Evolutionary conservation across 192 early-diverging fungal species (phyloP).

Genomic region (Bifiguratus adelaidae): DNA sequence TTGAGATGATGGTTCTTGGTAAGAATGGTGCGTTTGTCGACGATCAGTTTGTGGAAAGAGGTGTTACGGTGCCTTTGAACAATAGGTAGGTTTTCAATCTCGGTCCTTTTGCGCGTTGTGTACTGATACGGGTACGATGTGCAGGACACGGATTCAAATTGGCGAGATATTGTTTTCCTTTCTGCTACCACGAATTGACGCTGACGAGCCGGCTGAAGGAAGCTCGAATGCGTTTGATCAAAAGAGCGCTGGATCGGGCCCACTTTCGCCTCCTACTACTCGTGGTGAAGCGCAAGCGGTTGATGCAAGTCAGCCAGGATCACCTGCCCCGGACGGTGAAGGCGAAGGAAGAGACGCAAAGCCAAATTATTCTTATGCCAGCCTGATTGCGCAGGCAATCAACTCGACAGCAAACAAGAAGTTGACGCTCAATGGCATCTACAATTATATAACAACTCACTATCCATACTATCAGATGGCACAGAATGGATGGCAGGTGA

Average conservation of each 20-base stretch:
- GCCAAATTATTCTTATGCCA: conserved; percentile 82
- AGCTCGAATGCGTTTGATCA: conserved; percentile 10
- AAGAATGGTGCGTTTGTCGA: conserved; percentile 89
- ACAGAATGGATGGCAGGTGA: conserved; percentile 87
- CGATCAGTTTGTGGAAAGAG: conserved; percentile 63
- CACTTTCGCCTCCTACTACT: neutral
- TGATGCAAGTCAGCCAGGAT: neutral
- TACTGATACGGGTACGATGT: no score
- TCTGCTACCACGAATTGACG: conserved; percentile 52
- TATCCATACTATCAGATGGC: conserved; percentile 85
- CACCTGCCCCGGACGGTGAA: neutral
- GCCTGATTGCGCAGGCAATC: conserved; percentile 86
- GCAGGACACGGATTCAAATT: conserved; percentile 74
- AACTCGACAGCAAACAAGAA: conserved; percentile 54
- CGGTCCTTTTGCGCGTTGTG: no score
- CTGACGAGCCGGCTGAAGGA: conserved; percentile 20
- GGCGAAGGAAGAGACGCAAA: conserved; percentile 38
- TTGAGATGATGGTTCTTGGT: conserved; percentile 79
- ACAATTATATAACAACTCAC: conserved; percentile 68
- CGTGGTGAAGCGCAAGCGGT: conserved; percentile 1
- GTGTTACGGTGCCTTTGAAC: conserved; percentile 46
- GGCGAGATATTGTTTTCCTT: conserved; percentile 75
- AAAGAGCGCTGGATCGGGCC: neutral
- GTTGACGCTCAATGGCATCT: conserved; percentile 83
- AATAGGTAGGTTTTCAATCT: conserved; percentile 36